Base-by-base conservation (phyloP, 768 basidiomycete genomes). In the Lyophyllum semitale region DNA sequence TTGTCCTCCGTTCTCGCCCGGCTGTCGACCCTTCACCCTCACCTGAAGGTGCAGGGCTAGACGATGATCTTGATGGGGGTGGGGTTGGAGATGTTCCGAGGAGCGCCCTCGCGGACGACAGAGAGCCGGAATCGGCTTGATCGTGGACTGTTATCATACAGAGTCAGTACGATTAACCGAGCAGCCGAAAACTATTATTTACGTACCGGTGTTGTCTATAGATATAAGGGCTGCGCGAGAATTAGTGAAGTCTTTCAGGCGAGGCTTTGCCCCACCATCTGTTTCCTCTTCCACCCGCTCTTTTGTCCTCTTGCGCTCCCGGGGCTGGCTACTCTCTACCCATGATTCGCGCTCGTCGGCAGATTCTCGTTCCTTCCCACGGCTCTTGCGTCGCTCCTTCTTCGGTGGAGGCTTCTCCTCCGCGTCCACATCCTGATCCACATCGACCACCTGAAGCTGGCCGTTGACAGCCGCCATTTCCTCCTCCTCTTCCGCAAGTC, bases 221-320 rank as follows among this genome's bases (percentile, higher is more conserved):
- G 77, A 73, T 59, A 75, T 72, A 48, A 78, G 63, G 30, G 73
- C 76, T 57, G 65, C 66, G 59, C 77, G 74, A 60, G 84, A 80
- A 66, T 84, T 87, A 25, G 84, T 87, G 58, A 87, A 80, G 63
- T 88, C 86, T 71, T 84, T 85, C 54, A 86, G 71, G 68, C 78
- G 84, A 47, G 72, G 69, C 65, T 84, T 73, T 59, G 68, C 64
- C 56, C 71, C 73, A 59, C 71, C 73, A 60, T 75, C 76, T 49
- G 62, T 63, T 56, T 58, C 72, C 66, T 66, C 71, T 58, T 67
- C 66, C 30, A 59, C 59, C 52, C 63, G 59, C 37, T 72, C 72
- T 54, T 73, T 72, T 63, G 70, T 76, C 33, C 61, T 71, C 62
- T 84, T 79, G 51, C 72, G 73, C 51, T 66, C 62, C 22, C 62